Conservation (phyloP, 2,329 filamentous ascomycete genomes). For the Arthroderma sp. region DNA sequence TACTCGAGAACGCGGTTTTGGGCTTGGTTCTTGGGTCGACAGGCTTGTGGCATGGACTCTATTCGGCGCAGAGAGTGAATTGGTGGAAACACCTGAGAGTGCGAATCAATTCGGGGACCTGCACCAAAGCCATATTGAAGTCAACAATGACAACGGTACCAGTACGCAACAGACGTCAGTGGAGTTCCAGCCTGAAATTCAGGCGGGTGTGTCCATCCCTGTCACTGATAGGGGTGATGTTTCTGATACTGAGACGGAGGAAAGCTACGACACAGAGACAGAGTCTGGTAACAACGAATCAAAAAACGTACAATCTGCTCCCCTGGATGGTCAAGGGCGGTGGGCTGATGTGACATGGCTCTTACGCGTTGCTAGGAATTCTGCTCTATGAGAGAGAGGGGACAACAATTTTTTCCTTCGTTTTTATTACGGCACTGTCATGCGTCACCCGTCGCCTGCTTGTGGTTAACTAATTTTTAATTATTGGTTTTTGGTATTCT, state of each 20-base stretch:
- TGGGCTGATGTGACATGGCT: slow-evolving; percentile 49
- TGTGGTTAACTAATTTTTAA: too few species aligned
- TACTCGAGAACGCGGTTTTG: slow-evolving; percentile 39
- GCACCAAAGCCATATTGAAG: background rate
- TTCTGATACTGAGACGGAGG: slow-evolving; percentile 11
- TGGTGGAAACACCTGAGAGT: slow-evolving; percentile 1
- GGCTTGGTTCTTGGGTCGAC: slow-evolving; percentile 45
- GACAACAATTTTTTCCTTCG: too few species aligned
- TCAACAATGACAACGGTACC: background rate
- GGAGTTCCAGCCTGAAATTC: background rate
- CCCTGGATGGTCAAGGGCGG: slow-evolving; percentile 30
- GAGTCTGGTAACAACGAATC: slow-evolving; percentile 2
- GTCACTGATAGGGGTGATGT: slow-evolving; percentile 7
- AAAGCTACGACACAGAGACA: slow-evolving; percentile 18
- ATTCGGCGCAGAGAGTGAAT: slow-evolving; percentile 41
- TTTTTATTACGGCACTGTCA: too few species aligned
- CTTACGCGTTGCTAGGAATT: slow-evolving; percentile 36
- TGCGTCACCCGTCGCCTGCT: too few species aligned
- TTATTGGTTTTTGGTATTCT: too few species aligned
- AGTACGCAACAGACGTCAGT: background rate
- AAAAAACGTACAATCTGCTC: slow-evolving; percentile 15
- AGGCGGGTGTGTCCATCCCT: background rate
- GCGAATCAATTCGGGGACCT: slow-evolving; percentile 18
- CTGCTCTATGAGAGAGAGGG: background rate
- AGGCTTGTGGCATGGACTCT: slow-evolving; percentile 44